Base-by-base conservation (phyloP, 1,284 basidiomycete species). In the Leccinum pachyderme region DNA sequence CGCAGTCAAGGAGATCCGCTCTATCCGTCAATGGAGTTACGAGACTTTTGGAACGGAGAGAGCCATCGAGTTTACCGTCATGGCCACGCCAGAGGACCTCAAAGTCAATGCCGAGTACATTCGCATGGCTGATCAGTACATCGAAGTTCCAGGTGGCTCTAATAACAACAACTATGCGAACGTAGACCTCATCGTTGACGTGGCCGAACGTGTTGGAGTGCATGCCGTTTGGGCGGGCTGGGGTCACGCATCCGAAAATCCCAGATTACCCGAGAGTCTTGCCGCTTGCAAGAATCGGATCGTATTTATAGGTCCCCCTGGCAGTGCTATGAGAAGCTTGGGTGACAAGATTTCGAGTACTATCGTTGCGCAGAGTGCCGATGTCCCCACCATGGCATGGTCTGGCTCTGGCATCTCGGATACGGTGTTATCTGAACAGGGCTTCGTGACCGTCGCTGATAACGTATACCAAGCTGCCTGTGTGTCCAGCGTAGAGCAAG, bases 131-230 rank as follows among this genome's bases (percentile, higher is more conserved):
- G 97, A 99, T 75, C 89, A 95, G 68, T 99, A 97, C 72, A 91
- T 99, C 66, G 97, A 99, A 75, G 97, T 99, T 7, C 96, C 97
- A 25, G 97, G 97, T 63, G 97, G 97, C 59, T 85, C 89, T 49
- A 99, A 99, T 75, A 99, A 99, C 81, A 97, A 99, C 83, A 99
- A 99, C 77, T 99, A 99, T 72, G 97, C 97, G 66, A 99, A 99
- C 72, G 97, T 99, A 65, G 97, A 99, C 72, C 89, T 98, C 66
- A 99, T 99, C 67, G 93, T 99, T 60, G 97, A 99, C 70, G 87
- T 99, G 57, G 97, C 97, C 45, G 95, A 99, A 77, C 89, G 97
- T 61, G 84, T 93, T 31, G 95, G 95, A 47, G 97, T 99, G 2
- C 96, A 99, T 72, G 97, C 97, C 49, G 97, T 99, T 35, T 99